Evolutionary conservation across 495 filamentous ascomycete species (phyloP).

Genomic region (Penicillium waksmanii): DNA sequence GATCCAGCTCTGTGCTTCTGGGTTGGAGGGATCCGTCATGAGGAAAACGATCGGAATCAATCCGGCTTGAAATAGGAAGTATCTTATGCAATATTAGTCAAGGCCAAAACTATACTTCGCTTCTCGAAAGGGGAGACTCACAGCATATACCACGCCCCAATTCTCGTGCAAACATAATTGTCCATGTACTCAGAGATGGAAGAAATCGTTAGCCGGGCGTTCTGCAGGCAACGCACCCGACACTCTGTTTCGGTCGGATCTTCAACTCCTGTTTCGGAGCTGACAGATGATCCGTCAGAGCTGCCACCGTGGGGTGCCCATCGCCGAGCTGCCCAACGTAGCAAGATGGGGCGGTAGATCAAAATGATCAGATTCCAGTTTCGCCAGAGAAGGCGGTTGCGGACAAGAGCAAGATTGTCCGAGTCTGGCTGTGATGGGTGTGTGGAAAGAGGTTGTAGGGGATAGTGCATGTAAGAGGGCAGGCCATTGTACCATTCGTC

Average conservation of each 20-base stretch:
- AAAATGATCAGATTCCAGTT: slow-evolving; percentile 57
- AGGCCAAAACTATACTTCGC: background rate
- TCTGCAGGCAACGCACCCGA: slow-evolving; percentile 46
- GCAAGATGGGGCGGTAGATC: slow-evolving; percentile 55
- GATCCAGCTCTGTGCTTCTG: slow-evolving; percentile 48
- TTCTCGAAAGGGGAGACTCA: slow-evolving; percentile 26
- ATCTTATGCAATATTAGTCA: slow-evolving; percentile 29
- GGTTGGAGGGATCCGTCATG: slow-evolving; percentile 50
- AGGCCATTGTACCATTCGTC: slow-evolving; percentile 51
- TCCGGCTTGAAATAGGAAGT: slow-evolving; percentile 59
- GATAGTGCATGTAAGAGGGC: slow-evolving; percentile 50
- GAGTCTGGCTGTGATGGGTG: slow-evolving; percentile 33
- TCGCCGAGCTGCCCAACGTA: slow-evolving; percentile 50
- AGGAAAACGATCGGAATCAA: slow-evolving; percentile 55
- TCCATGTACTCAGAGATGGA: slow-evolving; percentile 51
- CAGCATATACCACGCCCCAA: slow-evolving; percentile 57
- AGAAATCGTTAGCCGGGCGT: slow-evolving; percentile 46
- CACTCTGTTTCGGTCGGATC: slow-evolving; percentile 49
- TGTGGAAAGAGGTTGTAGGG: slow-evolving; percentile 25
- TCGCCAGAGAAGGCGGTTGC: slow-evolving; percentile 51
- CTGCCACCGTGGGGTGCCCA: slow-evolving; percentile 39
- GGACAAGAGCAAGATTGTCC: slow-evolving; percentile 42
- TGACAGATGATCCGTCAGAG: slow-evolving; percentile 26
- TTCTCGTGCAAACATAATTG: slow-evolving; percentile 44
- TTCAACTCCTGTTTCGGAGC: slow-evolving; percentile 37